Conservation (phyloP, 2,329 filamentous ascomycete genomes). For the Didymella arachidicola region DNA sequence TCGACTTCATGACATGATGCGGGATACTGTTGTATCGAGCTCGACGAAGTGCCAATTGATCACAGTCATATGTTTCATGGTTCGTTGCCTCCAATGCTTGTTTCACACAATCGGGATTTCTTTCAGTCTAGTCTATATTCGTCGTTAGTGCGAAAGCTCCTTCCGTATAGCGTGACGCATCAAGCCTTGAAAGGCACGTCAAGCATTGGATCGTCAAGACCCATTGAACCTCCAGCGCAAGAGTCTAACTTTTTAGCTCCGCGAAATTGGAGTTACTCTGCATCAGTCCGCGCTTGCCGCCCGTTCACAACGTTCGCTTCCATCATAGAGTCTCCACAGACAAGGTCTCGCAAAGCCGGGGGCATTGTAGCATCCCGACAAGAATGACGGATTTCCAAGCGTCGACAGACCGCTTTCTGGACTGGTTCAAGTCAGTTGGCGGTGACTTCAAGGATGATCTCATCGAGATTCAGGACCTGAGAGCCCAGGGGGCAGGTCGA, state of each 20-base stretch:
- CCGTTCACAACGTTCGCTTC: background rate
- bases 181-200: background rate
- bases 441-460: constrained; percentile 34
- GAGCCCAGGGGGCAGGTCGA: constrained; percentile 30
- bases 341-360: background rate
- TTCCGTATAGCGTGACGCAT: background rate
- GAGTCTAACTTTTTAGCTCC: no score
- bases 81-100: no score
- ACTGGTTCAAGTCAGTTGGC: constrained; percentile 33
- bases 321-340: background rate
- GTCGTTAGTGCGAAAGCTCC: background rate
- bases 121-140: background rate
- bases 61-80: background rate
- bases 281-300: no score
- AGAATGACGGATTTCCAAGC: constrained; percentile 30
- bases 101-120: background rate
- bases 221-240: background rate
- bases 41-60: background rate
- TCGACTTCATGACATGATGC: background rate
- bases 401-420: constrained; percentile 27
- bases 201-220: background rate
- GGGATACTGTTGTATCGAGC: background rate
- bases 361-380: background rate
- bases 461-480: constrained; percentile 31
- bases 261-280: background rate